Conservation (phyloP, 129 eudicot genomes). For the Flaveria robusta region DNA sequence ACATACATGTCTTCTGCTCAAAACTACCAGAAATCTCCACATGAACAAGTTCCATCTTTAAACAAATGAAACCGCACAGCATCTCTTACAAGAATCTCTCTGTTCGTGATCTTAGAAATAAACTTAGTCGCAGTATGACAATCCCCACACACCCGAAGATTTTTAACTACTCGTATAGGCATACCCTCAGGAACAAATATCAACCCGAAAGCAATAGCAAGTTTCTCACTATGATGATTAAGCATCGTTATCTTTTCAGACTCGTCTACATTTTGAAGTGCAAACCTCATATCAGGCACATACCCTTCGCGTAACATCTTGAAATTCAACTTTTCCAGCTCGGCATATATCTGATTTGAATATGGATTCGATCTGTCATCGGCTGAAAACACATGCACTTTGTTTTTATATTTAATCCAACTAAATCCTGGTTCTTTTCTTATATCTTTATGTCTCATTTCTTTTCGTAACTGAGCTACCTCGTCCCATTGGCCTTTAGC, state of each 20-base stretch:
- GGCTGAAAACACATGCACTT: constrained; percentile 85
- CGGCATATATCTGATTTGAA: constrained; percentile 59
- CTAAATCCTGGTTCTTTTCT: constrained; percentile 88
- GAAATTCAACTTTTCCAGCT: constrained; percentile 57
- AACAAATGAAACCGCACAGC: constrained; percentile 80
- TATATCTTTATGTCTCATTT: constrained; percentile 74
- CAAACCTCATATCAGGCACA: constrained; percentile 74
- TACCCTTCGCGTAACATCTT: constrained; percentile 78
- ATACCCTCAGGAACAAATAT: constrained; percentile 59
- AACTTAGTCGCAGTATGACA: constrained; percentile 86
- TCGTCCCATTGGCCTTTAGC: constrained; percentile 73
- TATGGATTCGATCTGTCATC: constrained; percentile 78
- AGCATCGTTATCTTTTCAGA: constrained; percentile 74
- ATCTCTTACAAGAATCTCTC: constrained; percentile 95
- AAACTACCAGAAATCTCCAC: constrained; percentile 94
- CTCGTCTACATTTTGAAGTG: constrained; percentile 75
- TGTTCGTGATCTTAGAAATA: constrained; percentile 70
- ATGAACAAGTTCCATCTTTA: constrained; percentile 86
- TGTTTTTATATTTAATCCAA: constrained; percentile 88
- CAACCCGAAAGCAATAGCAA: constrained; percentile 93
- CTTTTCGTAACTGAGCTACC: constrained; percentile 71
- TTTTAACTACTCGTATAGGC: constrained; percentile 75
- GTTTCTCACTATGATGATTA: constrained; percentile 89
- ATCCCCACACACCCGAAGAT: constrained; percentile 88
- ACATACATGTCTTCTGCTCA: neutral